phyloP scores from a whole-genome alignment of 345 rosid species.

The Limnanthes douglasii region DNA sequence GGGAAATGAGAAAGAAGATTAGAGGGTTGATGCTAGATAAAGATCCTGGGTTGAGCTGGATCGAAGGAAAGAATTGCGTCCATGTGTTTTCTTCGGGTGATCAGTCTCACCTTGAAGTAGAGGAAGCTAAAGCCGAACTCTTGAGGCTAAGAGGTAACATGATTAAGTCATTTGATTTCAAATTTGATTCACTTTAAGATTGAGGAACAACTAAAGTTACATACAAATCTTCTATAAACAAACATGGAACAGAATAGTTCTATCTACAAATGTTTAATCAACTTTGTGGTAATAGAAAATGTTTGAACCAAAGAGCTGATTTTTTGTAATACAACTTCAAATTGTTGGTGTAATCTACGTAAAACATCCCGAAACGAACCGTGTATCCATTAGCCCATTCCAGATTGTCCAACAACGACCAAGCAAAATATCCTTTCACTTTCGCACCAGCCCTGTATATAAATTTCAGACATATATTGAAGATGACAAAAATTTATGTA shows the following conservation, averaged over 20 bases:
- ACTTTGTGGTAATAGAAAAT: conserved; percentile 5
- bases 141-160: conserved; percentile 31
- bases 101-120: conserved; percentile 23
- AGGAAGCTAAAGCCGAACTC: conserved; percentile 28
- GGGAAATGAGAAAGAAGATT: conserved; percentile 43
- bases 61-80: conserved; percentile 34
- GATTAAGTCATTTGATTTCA: conserved; percentile 16
- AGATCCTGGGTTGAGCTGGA: conserved; percentile 82
- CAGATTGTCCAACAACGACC: conserved; percentile 15
- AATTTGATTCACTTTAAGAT: conserved; percentile 11
- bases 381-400: conserved; percentile 13
- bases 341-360: conserved; percentile 7
- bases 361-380: conserved; percentile 11
- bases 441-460: conserved; percentile 6
- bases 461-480: not conserved
- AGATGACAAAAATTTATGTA: not conserved
- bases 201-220: not conserved
- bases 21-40: conserved; percentile 39
- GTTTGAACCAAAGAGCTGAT: conserved; percentile 13
- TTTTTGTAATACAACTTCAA: conserved; percentile 6
- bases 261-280: too few relatives aligned
- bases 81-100: conserved; percentile 49
- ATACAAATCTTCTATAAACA: not conserved
- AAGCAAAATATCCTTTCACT: conserved; percentile 15
- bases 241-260: too few relatives aligned